Evolutionary conservation across 257 asterid genomes (phyloP), one percentile per base, ranked within the genome.

Genomic region (Solanum pennellii): DNA sequence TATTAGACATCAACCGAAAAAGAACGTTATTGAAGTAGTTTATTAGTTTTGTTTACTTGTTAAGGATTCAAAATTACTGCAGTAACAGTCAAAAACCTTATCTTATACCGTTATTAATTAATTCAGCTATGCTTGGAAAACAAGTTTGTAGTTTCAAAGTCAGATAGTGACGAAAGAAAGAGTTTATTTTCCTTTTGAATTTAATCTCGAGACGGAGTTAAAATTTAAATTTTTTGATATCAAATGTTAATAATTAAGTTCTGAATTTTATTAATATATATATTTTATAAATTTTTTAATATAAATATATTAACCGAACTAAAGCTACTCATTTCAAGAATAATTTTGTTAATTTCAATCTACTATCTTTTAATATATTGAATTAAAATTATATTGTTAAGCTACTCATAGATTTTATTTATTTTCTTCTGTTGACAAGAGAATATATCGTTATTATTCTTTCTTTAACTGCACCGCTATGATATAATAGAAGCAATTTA

Each of bases 1-100:
- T 69, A 27, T 27, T 1, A 14, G 0, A 13, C 1, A 7, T 9
- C 0, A 8, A 5, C 2, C 2, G 0, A 5, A 8, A 27, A 27
- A 69, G 2, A 12, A 29, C 8, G 5, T 29, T 1, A 6, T 5
- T 11, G 3, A 69, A 69, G 35, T 69, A 69, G 35, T 52, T 52
- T 6, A 16, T 52, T 41, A 9, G 3, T 41, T 42, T 75, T 12
- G 33, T 39, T n/a, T 75, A 39, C 52, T 39, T 39, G 2, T 21
- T 44, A 45, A 25, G 5, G n/a, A 45, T 60, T 44, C 83, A 23
- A 41, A 37, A 42, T 42, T 8, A 3, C 20, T 12, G 56, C 18
- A 23, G 56, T 41, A 77, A 77, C 12, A 25, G 41, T 44, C 84
- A 44, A 77, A 77, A 44, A 14, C 3, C 3, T 25, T 45, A 45